A percentile compares a stretch with the other conserved stretches of the same genome.
Evolutionary conservation across 1,284 basidiomycete species (phyloP).

Genomic region (Cutaneotrichosporon sp.): DNA sequence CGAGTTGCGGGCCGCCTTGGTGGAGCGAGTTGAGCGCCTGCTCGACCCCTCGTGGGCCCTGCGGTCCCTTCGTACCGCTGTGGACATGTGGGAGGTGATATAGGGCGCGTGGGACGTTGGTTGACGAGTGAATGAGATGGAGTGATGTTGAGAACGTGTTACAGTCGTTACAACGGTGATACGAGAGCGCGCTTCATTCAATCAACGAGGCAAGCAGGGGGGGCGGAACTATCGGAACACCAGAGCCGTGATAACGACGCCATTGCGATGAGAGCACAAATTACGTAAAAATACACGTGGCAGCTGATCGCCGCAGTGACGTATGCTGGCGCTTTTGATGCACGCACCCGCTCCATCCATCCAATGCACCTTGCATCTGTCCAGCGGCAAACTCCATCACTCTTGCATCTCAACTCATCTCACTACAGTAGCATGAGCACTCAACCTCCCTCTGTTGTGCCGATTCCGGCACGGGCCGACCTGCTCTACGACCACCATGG

Average conservation of each 20-base stretch:
- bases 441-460: background rate
- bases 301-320: too few relatives aligned
- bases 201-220: too few relatives aligned
- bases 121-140: background rate
- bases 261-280: too few relatives aligned
- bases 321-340: too few relatives aligned
- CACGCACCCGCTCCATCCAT: too few relatives aligned
- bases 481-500: conserved; percentile 12
- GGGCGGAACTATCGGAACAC: too few relatives aligned
- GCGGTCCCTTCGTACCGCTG: conserved; percentile 1
- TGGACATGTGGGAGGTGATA: background rate
- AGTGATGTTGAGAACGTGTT: background rate
- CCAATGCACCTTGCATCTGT: too few relatives aligned
- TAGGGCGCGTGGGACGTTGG: background rate
- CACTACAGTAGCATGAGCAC: background rate
- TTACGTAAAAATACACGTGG: too few relatives aligned
- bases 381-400: too few relatives aligned
- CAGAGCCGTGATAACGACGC: too few relatives aligned
- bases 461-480: background rate
- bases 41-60: background rate
- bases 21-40: background rate
- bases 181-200: too few relatives aligned
- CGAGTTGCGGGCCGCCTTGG: conserved; percentile 8
- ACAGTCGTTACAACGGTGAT: too few relatives aligned
- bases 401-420: background rate